Conservation (phyloP, 768 basidiomycete species). For the Hemileccinum impolitum region DNA sequence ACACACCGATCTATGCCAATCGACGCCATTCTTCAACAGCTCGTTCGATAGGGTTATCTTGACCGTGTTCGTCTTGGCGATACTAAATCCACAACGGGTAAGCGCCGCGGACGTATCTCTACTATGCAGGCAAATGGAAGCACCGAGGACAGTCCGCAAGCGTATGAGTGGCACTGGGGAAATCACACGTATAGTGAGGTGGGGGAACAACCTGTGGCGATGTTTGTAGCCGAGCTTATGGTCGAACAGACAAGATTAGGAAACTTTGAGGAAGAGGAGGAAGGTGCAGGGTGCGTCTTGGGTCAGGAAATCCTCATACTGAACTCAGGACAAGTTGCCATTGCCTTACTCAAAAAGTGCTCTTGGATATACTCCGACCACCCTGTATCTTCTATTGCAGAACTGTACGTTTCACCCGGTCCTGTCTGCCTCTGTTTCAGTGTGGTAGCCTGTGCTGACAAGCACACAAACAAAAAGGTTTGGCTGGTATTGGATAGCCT, state of each 20-base stretch:
- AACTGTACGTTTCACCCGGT: conserved; percentile 3
- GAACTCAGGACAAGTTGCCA: conserved; percentile 43
- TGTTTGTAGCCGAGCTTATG: conserved; percentile 83
- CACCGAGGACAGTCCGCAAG: conserved; percentile 23
- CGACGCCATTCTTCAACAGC: conserved; percentile 60
- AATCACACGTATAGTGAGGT: conserved; percentile 76
- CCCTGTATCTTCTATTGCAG: not conserved
- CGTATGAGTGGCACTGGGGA: conserved; percentile 84
- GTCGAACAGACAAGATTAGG: conserved; percentile 16
- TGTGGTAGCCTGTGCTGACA: not conserved
- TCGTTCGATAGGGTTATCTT: conserved; percentile 74
- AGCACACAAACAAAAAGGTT: conserved; percentile 12
- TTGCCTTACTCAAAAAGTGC: conserved; percentile 50
- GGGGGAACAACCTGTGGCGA: conserved; percentile 70
- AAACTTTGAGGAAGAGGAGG: conserved; percentile 18
- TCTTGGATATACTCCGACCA: conserved; percentile 47
- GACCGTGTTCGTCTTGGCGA: conserved; percentile 61
- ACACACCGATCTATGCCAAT: conserved; percentile 52
- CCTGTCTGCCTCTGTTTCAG: not conserved
- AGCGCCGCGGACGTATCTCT: conserved; percentile 55
- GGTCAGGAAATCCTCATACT: conserved; percentile 48
- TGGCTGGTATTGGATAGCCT: conserved; percentile 12
- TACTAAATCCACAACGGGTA: conserved; percentile 41
- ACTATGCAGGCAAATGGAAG: conserved; percentile 37
- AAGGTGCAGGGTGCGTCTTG: conserved; percentile 26